Evolutionary conservation across 345 rosid species (phyloP), one percentile per base, ranked within the genome.

Genomic region (Eutrema heterophyllum): DNA sequence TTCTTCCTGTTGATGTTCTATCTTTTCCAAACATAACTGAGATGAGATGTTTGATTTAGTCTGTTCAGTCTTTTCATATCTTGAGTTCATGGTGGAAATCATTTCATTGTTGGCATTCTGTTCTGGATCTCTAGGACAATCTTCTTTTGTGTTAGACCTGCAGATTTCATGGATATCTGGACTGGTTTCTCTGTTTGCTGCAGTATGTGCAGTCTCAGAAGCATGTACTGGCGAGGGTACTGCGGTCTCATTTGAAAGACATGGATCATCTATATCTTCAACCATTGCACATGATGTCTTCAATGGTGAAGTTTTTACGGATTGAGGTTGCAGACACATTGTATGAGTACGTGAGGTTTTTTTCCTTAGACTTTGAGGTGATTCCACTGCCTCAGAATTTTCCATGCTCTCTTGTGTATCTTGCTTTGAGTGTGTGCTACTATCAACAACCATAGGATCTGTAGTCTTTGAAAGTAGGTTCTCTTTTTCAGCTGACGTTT

Each of bases 401-500:
- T 33, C 62, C 72, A 45, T 53, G 48, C 52, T 72, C 64, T 79
- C 81, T 57, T 43, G 44, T 49, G 77, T 33, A 56, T 65, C 73
- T 77, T 72, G 29, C 43, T 73, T 67, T 13, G 68, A 71, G 36
- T 46, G 32, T 45, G 71, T 55, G 33, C 67, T 54, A 64, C 41
- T 77, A 39, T 77, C 83, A 78, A 14, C 56, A 36, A 39, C 71
- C 68, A 57, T 64, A 54, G 68, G 15, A 35, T 36, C 51, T 48
- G 66, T 41, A 48, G 76, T 39, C 72, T 81, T 81, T 33, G 74
- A 73, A 43, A 32, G 68, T 68, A 72, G 76, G 43, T 64, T 46
- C 75, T 79, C 83, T 66, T 40, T 78, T 35, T 59, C 72, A 58
- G 66, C 80, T 69, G 84, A 75, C 63, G 55, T 67, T 71, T 16